Evolutionary conservation across 1,139 yeast genomes (phyloP), one percentile per base, ranked within the genome.

Genomic region (Yamadazyma buinensis): DNA sequence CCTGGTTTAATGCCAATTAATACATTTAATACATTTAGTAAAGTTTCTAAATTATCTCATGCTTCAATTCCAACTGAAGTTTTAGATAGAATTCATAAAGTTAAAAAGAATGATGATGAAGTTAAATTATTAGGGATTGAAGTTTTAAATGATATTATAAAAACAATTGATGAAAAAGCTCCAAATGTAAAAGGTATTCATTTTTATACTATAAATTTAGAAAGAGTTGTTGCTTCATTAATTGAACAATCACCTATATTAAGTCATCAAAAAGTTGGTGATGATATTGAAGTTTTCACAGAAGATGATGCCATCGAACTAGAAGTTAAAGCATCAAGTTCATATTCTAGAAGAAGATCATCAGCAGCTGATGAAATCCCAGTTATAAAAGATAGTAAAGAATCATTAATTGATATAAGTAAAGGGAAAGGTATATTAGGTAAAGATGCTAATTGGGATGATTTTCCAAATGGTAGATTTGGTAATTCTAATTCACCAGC

Each of bases 1-100:
- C 98, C 98, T 0, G 98, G 98, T 1, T 66, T 92, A 46, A 84
- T 92, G 94, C 98, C 99, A n/a, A 81, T 94, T 25, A 88, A 90
- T 49, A 90, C 96, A 3, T 88, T 79, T 56, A 77, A 79, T 46
- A 79, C 90, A 30, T 88, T 92, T 52, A 77, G 83, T 39, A 77
- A 98, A 52, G 95, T 97, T 14, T 80, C 97, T 11, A 86, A 84
- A 52, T 66, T 94, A 38, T 84, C 95, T 15, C 95, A 88, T 61
- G 97, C 97, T 2, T 72, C 84, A 2, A 80, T 92, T 38, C 98
- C 99, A 0, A 34, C 38, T 4, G 49, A 45, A 1, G 57, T 66
- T 7, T 55, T 57, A 15, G 37, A 54, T 0, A 58, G 82, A 18
- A 59, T 84, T 35, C 68, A 68, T 14, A 70, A 75, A n/a, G 74